phyloP scores from a whole-genome alignment of 768 basidiomycete genomes.

The Kwoniella heveanensis region DNA sequence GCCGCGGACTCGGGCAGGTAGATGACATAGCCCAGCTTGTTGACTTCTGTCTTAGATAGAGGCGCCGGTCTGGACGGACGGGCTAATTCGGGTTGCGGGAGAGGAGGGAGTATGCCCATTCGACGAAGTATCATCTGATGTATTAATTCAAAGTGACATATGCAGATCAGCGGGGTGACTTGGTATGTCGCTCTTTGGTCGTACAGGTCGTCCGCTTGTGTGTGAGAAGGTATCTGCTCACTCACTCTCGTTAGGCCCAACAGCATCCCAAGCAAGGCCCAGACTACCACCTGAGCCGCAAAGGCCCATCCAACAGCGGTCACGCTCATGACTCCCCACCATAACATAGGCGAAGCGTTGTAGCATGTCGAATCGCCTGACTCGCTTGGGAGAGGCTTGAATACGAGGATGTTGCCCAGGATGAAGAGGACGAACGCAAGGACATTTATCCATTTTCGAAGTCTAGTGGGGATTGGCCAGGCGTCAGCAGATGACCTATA shows the following conservation, averaged over 20 bases:
- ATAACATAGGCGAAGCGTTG: conserved; percentile 40
- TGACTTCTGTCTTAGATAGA: conserved; percentile 28
- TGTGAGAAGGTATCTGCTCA: conserved; percentile 23
- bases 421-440: conserved; percentile 40
- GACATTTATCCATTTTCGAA: neutral
- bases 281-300: conserved; percentile 38
- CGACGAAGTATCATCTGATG: conserved; percentile 26
- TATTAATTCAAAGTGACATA: too few species aligned
- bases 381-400: conserved; percentile 31
- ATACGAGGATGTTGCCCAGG: conserved; percentile 42
- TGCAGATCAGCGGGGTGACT: too few species aligned
- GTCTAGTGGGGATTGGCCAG: too few species aligned
- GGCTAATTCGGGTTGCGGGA: conserved; percentile 24
- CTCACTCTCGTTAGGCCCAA: conserved; percentile 41
- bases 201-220: too few species aligned
- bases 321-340: conserved; percentile 51
- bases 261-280: neutral
- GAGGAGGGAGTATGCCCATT: conserved; percentile 29
- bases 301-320: conserved; percentile 49
- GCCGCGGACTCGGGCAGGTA: conserved; percentile 24
- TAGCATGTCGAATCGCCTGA: conserved; percentile 27
- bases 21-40: conserved; percentile 27
- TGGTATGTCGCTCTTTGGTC: too few species aligned
- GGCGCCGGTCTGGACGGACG: conserved; percentile 31
- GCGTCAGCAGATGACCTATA: too few species aligned